Evolutionary conservation across 179 eudicot genomes (phyloP).

Genomic region (Spergularia azorica): DNA sequence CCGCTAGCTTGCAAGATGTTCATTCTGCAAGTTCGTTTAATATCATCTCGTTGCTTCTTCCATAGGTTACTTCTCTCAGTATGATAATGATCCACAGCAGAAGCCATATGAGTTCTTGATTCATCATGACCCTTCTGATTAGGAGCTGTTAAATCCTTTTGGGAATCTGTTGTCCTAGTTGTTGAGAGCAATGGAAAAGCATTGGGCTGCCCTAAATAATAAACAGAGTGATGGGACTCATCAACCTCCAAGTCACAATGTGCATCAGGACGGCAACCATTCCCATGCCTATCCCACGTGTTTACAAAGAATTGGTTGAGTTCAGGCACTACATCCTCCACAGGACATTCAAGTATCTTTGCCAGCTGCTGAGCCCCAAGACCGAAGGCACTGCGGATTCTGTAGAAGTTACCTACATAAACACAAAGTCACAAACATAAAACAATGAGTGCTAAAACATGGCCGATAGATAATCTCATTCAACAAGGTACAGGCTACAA

Average conservation of each 20-base stretch:
- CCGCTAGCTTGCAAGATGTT: slow-evolving; percentile 33
- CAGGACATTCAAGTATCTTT: slow-evolving; percentile 48
- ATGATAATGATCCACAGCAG: slow-evolving; percentile 29
- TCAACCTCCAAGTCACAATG: slow-evolving; percentile 8
- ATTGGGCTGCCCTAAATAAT: slow-evolving; percentile 20
- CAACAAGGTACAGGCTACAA: not conserved
- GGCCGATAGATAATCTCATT: slow-evolving; percentile 1
- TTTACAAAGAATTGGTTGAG: slow-evolving; percentile 56
- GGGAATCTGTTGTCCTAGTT: slow-evolving; percentile 15
- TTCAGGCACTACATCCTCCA: slow-evolving; percentile 43
- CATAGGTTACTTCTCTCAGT: slow-evolving; percentile 24
- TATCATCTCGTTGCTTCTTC: slow-evolving; percentile 31
- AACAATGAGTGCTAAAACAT: not conserved
- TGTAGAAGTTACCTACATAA: slow-evolving; percentile 55
- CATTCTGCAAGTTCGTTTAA: slow-evolving; percentile 26
- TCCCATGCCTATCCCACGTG: slow-evolving; percentile 60
- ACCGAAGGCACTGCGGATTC: slow-evolving; percentile 66
- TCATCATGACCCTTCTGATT: slow-evolving; percentile 21
- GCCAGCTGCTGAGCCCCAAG: slow-evolving; percentile 57
- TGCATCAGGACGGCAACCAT: slow-evolving; percentile 53
- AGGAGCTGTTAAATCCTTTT: slow-evolving; percentile 19
- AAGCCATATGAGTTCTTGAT: slow-evolving; percentile 25
- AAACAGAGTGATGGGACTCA: slow-evolving; percentile 13
- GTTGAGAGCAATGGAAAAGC: slow-evolving; percentile 16
- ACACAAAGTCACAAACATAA: slow-evolving; percentile 12